Evolutionary conservation across 2,329 filamentous ascomycete genomes (phyloP), one percentile per base, ranked within the genome.

Genomic region (Lecanicillium sp.): DNA sequence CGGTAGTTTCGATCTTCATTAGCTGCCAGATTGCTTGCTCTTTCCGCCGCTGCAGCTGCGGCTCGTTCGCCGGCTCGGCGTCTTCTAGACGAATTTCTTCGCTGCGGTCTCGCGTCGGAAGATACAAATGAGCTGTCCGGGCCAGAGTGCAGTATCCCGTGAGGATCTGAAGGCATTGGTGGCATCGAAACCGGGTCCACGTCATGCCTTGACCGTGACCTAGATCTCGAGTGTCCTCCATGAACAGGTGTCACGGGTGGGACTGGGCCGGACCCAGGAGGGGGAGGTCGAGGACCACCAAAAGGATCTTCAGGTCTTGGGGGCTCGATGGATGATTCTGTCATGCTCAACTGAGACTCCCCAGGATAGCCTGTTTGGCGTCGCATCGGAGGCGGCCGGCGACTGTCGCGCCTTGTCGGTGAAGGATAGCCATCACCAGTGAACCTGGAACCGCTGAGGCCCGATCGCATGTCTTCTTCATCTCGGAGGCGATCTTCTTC

Each of bases 361-460:
- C 46, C 46, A 17, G 46, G 49, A 28, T 53, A 53, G 7, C 53
- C 56, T 9, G 57, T 58, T 12, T 49, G 48, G 4, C 57, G 48
- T 4, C 58, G 59, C 46, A 61, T 47, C 10, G 54, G 48, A 10
- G 49, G 49, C 8, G 54, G 50, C n/a, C 59, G 53, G 4, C 56
- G 58, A 13, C 52, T 49, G 20, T 50, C 44, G 29, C 49, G 62
- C 34, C 71, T 61, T 0, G 65, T 57, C 2, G 74, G 70, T 13
- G 69, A 69, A 3, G 66, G 64, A 43, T 72, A 68, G 18, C 81
- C 81, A 54, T 88, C 84, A 19, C 77, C 83, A 3, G 83, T 87
- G 44, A 77, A 87, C 49, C 70, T 70, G 17, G 79, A 76, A n/a
- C 72, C 68, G 22, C 72, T 71, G 27, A 74, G 75, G 5, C 84